Base-by-base conservation (phyloP, 345 rosid genomes). In the Citrus sp. region DNA sequence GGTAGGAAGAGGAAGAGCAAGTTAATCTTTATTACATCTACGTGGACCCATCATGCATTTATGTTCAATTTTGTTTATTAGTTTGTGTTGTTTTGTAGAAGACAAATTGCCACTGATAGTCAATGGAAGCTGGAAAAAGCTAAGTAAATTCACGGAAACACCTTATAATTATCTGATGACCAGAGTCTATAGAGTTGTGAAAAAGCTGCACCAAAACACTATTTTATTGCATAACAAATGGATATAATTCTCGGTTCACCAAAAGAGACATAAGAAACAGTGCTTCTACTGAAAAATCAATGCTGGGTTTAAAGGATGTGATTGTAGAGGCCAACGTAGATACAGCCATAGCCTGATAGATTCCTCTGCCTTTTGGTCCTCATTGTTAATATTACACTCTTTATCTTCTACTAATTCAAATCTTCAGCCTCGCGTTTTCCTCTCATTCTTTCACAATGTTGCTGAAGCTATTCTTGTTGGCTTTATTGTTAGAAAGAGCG, bases 391-490 rank as follows among this genome's bases (percentile, higher is more conserved):
- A 28, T 65, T 22, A 65, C 21, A 30, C 30, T 32, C 30, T 46
- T 64, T 65, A 68, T 64, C 73, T 77, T 16, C 78, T 22, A 34
- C 19, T 66, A 34, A 18, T 54, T 54, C 58, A 54, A 18, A 54
- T 54, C 72, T 75, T 38, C 60, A 63, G 54, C 38, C 25, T 62
- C 19, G 5, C 5, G 40, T 62, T 30, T 21, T 59, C 55, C 61
- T 58, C 30, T 9, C 0, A 3, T n/a, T 55, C 59, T 55, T 24
- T 24, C 19, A 55, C 65, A 22, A 82, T 81, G 84, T 24, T 70
- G 37, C 13, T 83, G 80, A 83, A 79, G 83, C 68, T 86, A 4
- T 28, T 86, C 30, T 21, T 79, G 74, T 69, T 86, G 24, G 66
- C 77, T 58, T 37, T 86, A 59, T 54, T 85, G 54, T 66, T 84